Conservation (phyloP, 2,329 filamentous ascomycete species). For the Ophiostoma populinum region DNA sequence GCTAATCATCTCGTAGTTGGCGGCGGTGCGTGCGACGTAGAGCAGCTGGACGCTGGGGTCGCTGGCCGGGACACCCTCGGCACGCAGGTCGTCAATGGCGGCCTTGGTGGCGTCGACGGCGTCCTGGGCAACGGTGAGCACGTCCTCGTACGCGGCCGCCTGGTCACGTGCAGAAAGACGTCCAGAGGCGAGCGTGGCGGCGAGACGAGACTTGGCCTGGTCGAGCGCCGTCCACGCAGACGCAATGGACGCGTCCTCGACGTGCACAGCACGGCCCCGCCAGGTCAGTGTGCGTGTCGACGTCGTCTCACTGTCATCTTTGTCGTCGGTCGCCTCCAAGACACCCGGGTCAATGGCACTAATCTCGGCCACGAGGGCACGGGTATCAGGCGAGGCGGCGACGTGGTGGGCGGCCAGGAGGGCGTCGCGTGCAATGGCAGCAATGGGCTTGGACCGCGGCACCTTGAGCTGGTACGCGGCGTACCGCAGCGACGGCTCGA, state of each 20-base stretch:
- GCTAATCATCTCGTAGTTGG: slow-evolving; percentile 85
- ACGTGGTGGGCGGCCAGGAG: slow-evolving; percentile 48
- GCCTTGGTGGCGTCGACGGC: slow-evolving; percentile 85
- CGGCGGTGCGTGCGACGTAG: slow-evolving; percentile 79
- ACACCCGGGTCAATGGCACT: slow-evolving; percentile 52
- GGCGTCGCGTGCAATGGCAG: slow-evolving; percentile 59
- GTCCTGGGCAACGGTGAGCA: slow-evolving; percentile 82
- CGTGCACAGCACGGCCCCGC: slow-evolving; percentile 68
- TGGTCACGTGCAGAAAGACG: slow-evolving; percentile 42
- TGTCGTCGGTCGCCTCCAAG: slow-evolving; percentile 25
- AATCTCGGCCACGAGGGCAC: slow-evolving; percentile 45
- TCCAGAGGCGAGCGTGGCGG: slow-evolving; percentile 28
- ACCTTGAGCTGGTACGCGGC: slow-evolving; percentile 85
- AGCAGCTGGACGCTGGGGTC: slow-evolving; percentile 82
- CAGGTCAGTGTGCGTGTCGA: slow-evolving; percentile 65
- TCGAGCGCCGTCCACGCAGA: slow-evolving; percentile 59
- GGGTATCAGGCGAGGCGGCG: slow-evolving; percentile 53
- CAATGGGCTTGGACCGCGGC: slow-evolving; percentile 67
- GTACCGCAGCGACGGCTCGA: slow-evolving; percentile 87
- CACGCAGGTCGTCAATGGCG: slow-evolving; percentile 76
- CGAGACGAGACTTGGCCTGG: slow-evolving; percentile 31
- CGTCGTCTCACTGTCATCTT: slow-evolving; percentile 25
- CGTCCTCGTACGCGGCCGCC: slow-evolving; percentile 76
- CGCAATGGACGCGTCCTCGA: slow-evolving; percentile 86
- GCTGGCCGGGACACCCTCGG: slow-evolving; percentile 67